Base-by-base conservation (phyloP, 345 rosid genomes). In the Camelina hispida region DNA sequence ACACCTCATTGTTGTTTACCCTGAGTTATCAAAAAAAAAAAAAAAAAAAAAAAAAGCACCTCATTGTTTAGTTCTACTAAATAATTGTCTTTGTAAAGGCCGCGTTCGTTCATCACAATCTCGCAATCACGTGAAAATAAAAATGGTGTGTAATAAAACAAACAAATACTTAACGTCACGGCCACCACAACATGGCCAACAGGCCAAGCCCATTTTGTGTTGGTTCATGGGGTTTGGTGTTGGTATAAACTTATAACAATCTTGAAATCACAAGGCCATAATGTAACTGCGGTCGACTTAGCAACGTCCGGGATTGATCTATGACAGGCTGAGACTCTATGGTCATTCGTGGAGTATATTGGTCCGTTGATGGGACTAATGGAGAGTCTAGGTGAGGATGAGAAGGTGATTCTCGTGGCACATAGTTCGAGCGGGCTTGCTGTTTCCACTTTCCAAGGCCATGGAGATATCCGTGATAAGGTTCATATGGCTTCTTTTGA, bases 211-310 rank as follows among this genome's bases (percentile, higher is more conserved):
- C 71, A 57, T 60, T 78, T 43, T 44, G 59, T 78, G 48, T 7
- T 66, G 14, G 68, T 78, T 55, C 77, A 72, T 58, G 77, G 77
- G 6, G 73, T 69, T 48, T 78, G 73, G 77, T 72, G 58, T 50
- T 61, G 73, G 73, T 78, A 58, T 37, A 78, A 71, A 59, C 46
- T 78, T 51, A 72, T 78, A 66, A 58, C 63, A 48, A 15, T 71
- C 14, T 48, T 65, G 30, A 71, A 58, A 66, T 71, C 76, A 23
- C 72, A 77, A 35, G 66, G 76, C 23, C 71, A 71, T 30, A 69
- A 69, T 11, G 59, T 69, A 32, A 69, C 66, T 9, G 59, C 60
- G 2, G 44, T 69, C 23, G 61, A 69, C 52, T 53, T 77, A 46
- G 66, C 66, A 0, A 43, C 75, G 3, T 71, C 77, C 17, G 68